Percentiles rank a stretch among this genome's conserved stretches.
Conservation (phyloP, 75 land plant species). For the Selaginella tamariscina region DNA sequence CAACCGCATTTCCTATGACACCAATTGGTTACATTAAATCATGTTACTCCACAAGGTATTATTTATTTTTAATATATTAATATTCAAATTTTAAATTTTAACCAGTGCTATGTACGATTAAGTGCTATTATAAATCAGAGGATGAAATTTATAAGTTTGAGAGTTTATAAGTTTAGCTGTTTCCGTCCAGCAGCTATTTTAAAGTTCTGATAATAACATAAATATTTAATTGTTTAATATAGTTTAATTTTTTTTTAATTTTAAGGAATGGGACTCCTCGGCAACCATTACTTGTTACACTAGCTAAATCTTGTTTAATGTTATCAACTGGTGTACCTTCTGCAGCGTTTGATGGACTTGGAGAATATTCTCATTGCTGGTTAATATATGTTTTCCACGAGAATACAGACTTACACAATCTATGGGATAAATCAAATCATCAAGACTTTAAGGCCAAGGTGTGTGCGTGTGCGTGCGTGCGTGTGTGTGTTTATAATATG, state of each 20-base stretch:
- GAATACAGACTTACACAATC: constrained; percentile 77
- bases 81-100: background rate
- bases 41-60: constrained; percentile 85
- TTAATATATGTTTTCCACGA: constrained; percentile 87
- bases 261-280: constrained; percentile 97
- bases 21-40: constrained; percentile 74
- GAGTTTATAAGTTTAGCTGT: constrained; percentile 5
- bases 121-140: background rate
- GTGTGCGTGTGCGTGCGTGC: background rate
- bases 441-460: constrained; percentile 93
- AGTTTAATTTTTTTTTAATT: background rate
- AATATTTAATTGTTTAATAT: background rate
- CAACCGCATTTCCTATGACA: constrained; percentile 58
- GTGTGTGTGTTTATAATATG: background rate
- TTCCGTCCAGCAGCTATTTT: background rate
- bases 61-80: background rate
- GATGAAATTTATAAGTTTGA: background rate
- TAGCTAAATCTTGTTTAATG: constrained; percentile 71
- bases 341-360: constrained; percentile 79
- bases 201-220: background rate
- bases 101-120: background rate
- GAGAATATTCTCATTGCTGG: constrained; percentile 94
- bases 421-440: constrained; percentile 67
- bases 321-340: constrained; percentile 58
- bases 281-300: constrained; percentile 82